These are phyloP conservation scores for Aspergillus cejpii DNA, from an alignment of 2,329 filamentous ascomycete genomes.

Conservation along the genomic window DNA sequence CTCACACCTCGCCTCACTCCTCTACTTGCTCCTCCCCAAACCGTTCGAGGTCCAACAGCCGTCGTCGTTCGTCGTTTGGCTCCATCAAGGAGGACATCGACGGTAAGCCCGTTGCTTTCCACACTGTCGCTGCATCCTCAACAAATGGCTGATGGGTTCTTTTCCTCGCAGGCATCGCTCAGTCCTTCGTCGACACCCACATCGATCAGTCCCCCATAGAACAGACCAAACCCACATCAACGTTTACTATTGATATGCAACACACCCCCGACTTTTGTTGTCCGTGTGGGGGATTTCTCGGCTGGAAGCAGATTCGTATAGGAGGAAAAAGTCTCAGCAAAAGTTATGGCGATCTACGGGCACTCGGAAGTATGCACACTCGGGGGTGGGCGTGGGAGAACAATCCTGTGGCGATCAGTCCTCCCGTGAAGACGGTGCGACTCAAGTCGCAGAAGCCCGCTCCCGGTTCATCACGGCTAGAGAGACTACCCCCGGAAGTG, in stretches of 20 bases:
- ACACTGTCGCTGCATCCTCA: background rate
- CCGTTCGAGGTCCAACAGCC: constrained; percentile 36
- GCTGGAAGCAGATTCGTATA: constrained; percentile 42
- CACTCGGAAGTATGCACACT: constrained; percentile 30
- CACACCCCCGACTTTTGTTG: constrained; percentile 41
- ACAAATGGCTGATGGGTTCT: constrained; percentile 4
- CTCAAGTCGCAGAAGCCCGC: constrained; percentile 19
- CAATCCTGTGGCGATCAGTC: constrained; percentile 16
- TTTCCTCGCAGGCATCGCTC: constrained; percentile 33
- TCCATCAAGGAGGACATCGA: constrained; percentile 41
- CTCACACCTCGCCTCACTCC: constrained; percentile 28
- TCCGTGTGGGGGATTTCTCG: constrained; percentile 41
- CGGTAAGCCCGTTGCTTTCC: constrained; percentile 25
- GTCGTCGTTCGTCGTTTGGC: constrained; percentile 38
- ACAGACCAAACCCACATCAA: constrained; percentile 16
- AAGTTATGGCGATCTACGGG: constrained; percentile 41
- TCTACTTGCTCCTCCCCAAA: constrained; percentile 31
- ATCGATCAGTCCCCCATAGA: constrained; percentile 25
- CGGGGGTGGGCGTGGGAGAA: constrained; percentile 42
- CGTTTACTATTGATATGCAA: constrained; percentile 28
- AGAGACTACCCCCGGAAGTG: constrained; percentile 63
- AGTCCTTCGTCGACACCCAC: constrained; percentile 41
- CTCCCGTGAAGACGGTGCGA: constrained; percentile 19
- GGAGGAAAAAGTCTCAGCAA: constrained; percentile 41
- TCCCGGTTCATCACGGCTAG: constrained; percentile 49